These are phyloP conservation scores for Pinus albicaulis DNA, from an alignment of 75 land plant species.

Conservation along the genomic window DNA sequence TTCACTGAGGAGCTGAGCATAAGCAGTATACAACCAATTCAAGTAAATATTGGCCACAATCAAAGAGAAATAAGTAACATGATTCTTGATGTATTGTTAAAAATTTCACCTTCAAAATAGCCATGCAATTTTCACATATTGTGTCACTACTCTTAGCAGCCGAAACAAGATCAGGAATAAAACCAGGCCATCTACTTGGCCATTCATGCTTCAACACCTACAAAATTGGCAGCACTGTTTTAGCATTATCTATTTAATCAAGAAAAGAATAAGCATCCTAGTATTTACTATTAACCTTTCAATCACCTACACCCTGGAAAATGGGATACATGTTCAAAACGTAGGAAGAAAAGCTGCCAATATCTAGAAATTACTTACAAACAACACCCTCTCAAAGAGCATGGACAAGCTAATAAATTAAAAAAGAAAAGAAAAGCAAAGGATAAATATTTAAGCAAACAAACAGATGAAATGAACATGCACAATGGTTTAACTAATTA, in stretches of 20 bases:
- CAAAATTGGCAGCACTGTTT: neutral
- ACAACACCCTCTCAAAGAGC: no score
- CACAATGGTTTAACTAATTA: no score
- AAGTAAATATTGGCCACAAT: neutral
- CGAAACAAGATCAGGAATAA: slow-evolving; percentile 93
- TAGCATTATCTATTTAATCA: no score
- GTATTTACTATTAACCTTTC: no score
- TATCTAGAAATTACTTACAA: no score
- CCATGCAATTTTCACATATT: slow-evolving; percentile 99
- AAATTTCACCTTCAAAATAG: slow-evolving; percentile 73
- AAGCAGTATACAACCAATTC: neutral
- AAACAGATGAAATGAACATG: no score
- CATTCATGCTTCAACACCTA: slow-evolving; percentile 99
- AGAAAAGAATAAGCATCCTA: neutral
- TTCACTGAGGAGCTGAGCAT: slow-evolving; percentile 89
- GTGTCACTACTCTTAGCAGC: slow-evolving; percentile 99
- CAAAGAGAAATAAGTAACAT: neutral
- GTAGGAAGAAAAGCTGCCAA: no score
- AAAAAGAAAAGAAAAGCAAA: no score
- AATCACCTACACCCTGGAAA: no score
- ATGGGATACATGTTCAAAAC: no score
- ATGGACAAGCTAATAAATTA: no score
- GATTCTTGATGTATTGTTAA: neutral
- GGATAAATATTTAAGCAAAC: no score
- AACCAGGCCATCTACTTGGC: slow-evolving; percentile 94